Base-by-base conservation (phyloP, 352 stramenopile species). In the Pythium grandisporangium region DNA sequence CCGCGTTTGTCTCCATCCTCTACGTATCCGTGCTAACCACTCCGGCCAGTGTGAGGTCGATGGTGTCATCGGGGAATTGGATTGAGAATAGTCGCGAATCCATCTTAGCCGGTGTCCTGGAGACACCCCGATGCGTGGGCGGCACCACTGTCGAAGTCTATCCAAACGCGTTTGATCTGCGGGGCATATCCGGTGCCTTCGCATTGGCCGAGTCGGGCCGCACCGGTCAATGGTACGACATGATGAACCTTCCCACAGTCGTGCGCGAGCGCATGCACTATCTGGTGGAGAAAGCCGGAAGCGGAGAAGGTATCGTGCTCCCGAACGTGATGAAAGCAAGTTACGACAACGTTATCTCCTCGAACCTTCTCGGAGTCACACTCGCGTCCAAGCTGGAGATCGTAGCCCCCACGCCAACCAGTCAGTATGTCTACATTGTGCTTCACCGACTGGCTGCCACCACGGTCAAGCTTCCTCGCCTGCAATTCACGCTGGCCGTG, bases 401-500 rank as follows among this genome's bases (percentile, higher is more conserved):
- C 27, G 34, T 38, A 17, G 33, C 48, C 7, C 55, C 51, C 0
- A 59, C 45, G 24, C 21, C 34, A 14, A 40, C 14, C 22, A 59
- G 51, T 30, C 60, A 55, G 30, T 58, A 53, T 30, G 46, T 53
- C 2, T 55, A 58, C 37, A 23, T 69, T 5, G 58, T 58, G 11
- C 26, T 69, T 4, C 65, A 61, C 37, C 55, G 60, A 3, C 42
- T 66, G 6, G 51, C 60, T 7, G 55, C 55, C 5, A 42, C 55
- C 6, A 33, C 45, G 5, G 56, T 60, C 17, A 58, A 35, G 10
- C 42, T 69, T 19, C 55, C 55, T 0, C 38, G 60, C 24, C 41
- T 69, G 4, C 60, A 65, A 22, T 69, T 66, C 36, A 69, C 60
- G 2, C 65, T 65, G 33, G 55, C 51, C 7, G 60, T 66, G 14